A percentile compares a stretch with the other conserved stretches of the same genome.
These are phyloP conservation scores for Xylaria sp. DNA, from an alignment of 2,329 filamentous ascomycete species.

Conservation along the genomic window DNA sequence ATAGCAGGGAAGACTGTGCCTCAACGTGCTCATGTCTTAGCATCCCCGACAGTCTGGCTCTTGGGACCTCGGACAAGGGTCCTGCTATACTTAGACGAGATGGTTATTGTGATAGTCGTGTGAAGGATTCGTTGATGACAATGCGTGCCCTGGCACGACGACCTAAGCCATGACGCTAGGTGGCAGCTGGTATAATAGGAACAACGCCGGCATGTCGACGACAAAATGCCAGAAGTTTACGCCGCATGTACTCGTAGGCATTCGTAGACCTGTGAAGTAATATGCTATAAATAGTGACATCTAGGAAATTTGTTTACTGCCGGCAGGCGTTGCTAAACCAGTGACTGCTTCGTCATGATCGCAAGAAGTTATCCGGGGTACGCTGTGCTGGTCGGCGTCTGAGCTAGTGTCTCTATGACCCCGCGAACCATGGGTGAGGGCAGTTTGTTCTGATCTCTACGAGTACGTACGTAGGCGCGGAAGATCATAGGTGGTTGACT, in stretches of 20 bases:
- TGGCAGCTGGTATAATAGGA: neutral
- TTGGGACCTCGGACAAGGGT: neutral
- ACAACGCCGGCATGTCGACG: neutral
- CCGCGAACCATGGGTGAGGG: constrained; percentile 7
- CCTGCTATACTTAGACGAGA: neutral
- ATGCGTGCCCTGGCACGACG: neutral
- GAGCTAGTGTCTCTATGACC: neutral
- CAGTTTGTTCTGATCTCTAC: constrained; percentile 9
- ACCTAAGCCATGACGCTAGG: neutral
- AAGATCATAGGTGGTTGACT: constrained; percentile 10
- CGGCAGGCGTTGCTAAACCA: neutral
- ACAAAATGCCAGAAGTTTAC: no score
- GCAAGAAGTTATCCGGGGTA: constrained; percentile 5
- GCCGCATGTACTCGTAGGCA: neutral
- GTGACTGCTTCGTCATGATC: constrained; percentile 6
- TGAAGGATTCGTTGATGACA: neutral
- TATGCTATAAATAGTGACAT: no score
- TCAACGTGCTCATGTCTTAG: neutral
- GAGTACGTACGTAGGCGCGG: constrained; percentile 28
- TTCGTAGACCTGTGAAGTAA: neutral
- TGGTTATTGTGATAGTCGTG: neutral
- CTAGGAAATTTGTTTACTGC: neutral
- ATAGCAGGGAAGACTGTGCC: neutral
- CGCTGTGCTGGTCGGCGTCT: neutral
- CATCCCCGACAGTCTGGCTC: neutral